Evolutionary conservation across 805 yeast species (phyloP), one percentile per base, ranked within the genome.

Genomic region (Metschnikowia colocasiae): DNA sequence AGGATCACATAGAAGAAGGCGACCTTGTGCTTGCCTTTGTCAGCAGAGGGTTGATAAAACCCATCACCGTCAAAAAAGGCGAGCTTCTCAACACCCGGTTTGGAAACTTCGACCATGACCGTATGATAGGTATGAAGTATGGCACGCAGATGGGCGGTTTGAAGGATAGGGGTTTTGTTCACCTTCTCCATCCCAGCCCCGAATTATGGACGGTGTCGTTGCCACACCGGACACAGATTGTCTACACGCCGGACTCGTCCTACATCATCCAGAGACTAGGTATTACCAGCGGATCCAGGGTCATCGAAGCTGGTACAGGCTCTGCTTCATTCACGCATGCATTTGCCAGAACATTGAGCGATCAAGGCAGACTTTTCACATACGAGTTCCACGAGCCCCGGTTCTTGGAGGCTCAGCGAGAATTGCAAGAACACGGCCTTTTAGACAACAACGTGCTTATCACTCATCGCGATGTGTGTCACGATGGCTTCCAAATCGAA

Each of bases 241-340:
- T 94, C 1, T 94, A 94, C 63, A 87, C 97, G 0, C 96, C 96
- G 8, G 99, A 94, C 64, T 86, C 97, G 2, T 81, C 95, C 25
- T 94, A 88, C 59, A 90, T 94, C 46, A 79, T 87, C 52, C 96
- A 92, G 63, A 71, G 96, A 58, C 69, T 94, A 52, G 77, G 81
- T 38, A 82, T 94, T 46, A 73, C 79, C 16, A 80, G 87, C 12
- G 91, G 92, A 1, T 77, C 89, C 0, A 69, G 80, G 49, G 95
- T 94, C 10, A 84, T 94, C 40, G 99, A 94, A 68, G 96, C 98
- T 0, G 99, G 99, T 31, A 94, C 99, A 0, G 99, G 99, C 0
- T 87, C 96, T 6, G 99, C 95, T 0, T 89, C 97, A 1, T 88
- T 94, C 60, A 86, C 96, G 3, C 99, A 94, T 67, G 84, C 96